These are phyloP conservation scores for Papiliotrema laurentii DNA, from an alignment of 1,284 basidiomycete genomes.

Conservation along the genomic window DNA sequence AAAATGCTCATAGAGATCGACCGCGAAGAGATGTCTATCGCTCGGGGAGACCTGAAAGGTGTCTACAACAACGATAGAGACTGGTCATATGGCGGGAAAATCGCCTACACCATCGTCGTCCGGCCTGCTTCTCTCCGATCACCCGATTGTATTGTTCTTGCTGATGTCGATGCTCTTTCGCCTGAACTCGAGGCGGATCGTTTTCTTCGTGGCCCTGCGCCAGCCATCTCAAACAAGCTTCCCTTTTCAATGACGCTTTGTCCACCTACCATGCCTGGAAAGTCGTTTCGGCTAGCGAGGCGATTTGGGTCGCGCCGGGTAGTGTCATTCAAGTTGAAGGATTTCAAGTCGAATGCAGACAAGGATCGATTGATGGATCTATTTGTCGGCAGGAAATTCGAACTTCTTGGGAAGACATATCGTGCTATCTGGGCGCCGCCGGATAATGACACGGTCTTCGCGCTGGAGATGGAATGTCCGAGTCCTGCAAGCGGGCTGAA, in stretches of 20 bases:
- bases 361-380: slow-evolving; percentile 13
- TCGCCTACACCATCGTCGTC: slow-evolving; percentile 20
- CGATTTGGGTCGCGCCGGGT: slow-evolving; percentile 32
- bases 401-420: slow-evolving; percentile 30
- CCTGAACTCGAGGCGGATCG: too few relatives aligned
- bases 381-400: slow-evolving; percentile 23
- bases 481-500: not conserved
- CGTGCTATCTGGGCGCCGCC: slow-evolving; percentile 25
- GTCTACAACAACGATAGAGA: too few relatives aligned
- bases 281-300: slow-evolving; percentile 31
- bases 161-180: too few relatives aligned
- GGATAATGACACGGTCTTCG: slow-evolving; percentile 23
- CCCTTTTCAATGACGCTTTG: slow-evolving; percentile 16
- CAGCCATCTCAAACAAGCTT: too few relatives aligned
- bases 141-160: too few relatives aligned
- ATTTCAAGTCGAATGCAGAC: not conserved
- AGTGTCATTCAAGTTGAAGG: slow-evolving; percentile 22
- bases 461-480: slow-evolving; percentile 22
- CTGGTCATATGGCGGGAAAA: too few relatives aligned
- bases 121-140: slow-evolving; percentile 4
- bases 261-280: slow-evolving; percentile 26
- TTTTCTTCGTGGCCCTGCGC: too few relatives aligned
- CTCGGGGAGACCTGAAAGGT: too few relatives aligned
- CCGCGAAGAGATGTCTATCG: too few relatives aligned
- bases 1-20: too few relatives aligned